Evolutionary conservation across 164 flowering plant species (phyloP), one percentile per base, ranked within the genome.

Genomic region (Brasenia schreberi): DNA sequence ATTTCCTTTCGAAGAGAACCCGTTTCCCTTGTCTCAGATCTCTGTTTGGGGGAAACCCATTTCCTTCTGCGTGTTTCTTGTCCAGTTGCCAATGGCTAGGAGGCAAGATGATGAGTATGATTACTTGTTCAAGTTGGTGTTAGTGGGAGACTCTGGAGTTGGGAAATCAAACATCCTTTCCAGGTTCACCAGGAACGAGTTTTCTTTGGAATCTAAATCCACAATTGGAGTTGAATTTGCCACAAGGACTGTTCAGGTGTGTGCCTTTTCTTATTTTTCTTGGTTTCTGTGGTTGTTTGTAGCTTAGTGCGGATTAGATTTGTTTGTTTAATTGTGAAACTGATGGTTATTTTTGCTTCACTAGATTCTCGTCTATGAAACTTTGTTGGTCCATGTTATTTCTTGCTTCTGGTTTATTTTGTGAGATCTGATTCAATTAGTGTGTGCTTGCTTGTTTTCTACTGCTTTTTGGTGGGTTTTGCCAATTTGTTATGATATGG

Each of bases 201-300:
- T 86, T 68, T 80, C 83, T 65, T 77, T 86, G 77, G 88, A 86
- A 64, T 86, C 91, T 72, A 86, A 86, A 70, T 86, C 90, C 73
- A 86, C 90, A 64, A 85, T 85, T 64, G 90, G 90, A 69, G 90
- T 85, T 63, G 91, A 86, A 75, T 84, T 86, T 75, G 88, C 87
- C 62, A 87, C 92, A 16, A 82, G 92, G 18, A 83, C 89, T 19
- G 84, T 86, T 67, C 88, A 83, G 77, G 90, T 81, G 39, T 10
- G 1, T 59, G 19, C 59, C 69, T 66, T 73, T 49, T 64, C 16
- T 18, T 27, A 56, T 58, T 61, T 65, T 64, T 70, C 18, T 49
- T 53, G 45, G 56, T 49, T 49, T 9, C 10, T 49, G 9, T 49
- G 10, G 56, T 9, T 33, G 56, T 9, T 14, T 49, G 56, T 49